Evolutionary conservation across 192 early-diverging fungal genomes (phyloP), one percentile per base, ranked within the genome.

Genomic region (Phycomyces blakesleeanus): DNA sequence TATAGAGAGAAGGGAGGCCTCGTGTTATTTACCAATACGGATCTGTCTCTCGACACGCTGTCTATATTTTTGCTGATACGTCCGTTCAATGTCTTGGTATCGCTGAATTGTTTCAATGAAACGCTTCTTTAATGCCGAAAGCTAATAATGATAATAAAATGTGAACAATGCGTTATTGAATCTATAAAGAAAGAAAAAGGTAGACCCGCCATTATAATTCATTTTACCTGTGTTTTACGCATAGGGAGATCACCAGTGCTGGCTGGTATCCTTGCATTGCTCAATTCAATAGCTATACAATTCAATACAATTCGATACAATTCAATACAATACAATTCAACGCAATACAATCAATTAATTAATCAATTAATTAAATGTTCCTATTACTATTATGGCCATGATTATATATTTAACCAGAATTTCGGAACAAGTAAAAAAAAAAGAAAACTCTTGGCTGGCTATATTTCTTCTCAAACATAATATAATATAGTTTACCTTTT

Each of bases 11-110:
- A n/a, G n/a, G n/a, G n/a, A n/a, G n/a, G 52, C 6, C 57, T 47
- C 5, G 20, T 26, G 15, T 34, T 14, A 39, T 72, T 63, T 70
- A 91, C 90, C 91, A 78, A 95, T 91, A 55, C 85, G 79, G 72
- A 85, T 88, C 61, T 95, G 92, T 66, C 90, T 73, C 69, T 93
- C 89, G 81, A 95, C 78, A 51, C 91, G 73, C 51, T 87, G 83
- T 62, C 91, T 84, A 71, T 91, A 93, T 75, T 93, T 93, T 57
- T 86, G 83, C 55, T 93, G 85, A 63, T 90, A 92, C 47, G 85
- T 87, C 61, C 82, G 79, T 69, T 95, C 91, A 7, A 90, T 83
- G 9, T 80, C 74, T 68, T 93, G 90, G 65, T 90, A 95, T 34
- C 89, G 83, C 53, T 83, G 86, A 81, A 88, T 85, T 12, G 78